Conservation (phyloP, 805 yeast species). For the Kurtzmaniella cleridarum region DNA sequence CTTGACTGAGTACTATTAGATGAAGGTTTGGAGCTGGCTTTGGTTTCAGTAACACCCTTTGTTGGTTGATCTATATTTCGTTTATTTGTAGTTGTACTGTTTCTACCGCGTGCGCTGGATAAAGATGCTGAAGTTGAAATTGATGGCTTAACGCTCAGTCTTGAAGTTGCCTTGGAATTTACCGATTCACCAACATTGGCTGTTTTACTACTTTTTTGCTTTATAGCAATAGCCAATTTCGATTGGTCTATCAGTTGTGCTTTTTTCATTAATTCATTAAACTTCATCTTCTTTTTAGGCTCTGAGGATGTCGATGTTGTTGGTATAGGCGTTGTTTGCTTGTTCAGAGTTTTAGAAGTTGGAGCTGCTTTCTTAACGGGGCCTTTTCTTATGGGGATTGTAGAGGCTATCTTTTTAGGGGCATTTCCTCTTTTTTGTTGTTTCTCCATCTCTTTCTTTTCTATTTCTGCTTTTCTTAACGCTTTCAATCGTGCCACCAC, state of each 20-base stretch:
- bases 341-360: conserved; percentile 2
- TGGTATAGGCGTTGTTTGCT: conserved; percentile 3
- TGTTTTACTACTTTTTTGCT: conserved; percentile 38
- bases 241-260: conserved; percentile 55
- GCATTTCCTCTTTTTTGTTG: conserved; percentile 29
- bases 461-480: conserved; percentile 52
- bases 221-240: conserved; percentile 30
- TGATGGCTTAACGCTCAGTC: conserved; percentile 9
- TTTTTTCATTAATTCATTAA: conserved; percentile 63
- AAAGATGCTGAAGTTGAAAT: not conserved
- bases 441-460: conserved; percentile 31
- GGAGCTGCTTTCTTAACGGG: conserved; percentile 1
- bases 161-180: conserved; percentile 6
- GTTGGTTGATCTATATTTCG: not conserved
- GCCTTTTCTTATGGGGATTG: conserved; percentile 3
- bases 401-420: conserved; percentile 16
- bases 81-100: not conserved
- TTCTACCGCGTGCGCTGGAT: not conserved
- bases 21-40: no score
- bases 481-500: conserved; percentile 68
- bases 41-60: no score
- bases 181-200: conserved; percentile 1
- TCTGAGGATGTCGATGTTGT: conserved; percentile 8
- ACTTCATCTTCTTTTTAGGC: conserved; percentile 45
- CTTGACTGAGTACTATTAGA: conserved; percentile 2